Conservation (phyloP, 1,284 basidiomycete species). For the Trametes pubescens region DNA sequence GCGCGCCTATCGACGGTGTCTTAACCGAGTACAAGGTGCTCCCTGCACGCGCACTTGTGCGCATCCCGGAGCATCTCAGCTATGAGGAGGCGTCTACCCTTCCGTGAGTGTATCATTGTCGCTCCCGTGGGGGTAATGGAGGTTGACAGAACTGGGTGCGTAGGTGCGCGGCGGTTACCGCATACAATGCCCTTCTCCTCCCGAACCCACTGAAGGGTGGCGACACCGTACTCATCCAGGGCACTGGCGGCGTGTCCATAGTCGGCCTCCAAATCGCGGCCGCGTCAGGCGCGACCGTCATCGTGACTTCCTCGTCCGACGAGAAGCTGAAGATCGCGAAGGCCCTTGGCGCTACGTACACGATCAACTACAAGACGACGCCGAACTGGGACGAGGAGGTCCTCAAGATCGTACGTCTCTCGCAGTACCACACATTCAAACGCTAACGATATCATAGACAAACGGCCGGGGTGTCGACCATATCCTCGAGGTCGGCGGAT, state of each 20-base stretch:
- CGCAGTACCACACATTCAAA: not conserved
- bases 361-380: slow-evolving; percentile 50
- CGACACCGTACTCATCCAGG: slow-evolving; percentile 46
- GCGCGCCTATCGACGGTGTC: slow-evolving; percentile 59
- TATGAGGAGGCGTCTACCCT: slow-evolving; percentile 44
- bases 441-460: slow-evolving; percentile 26
- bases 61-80: slow-evolving; percentile 43
- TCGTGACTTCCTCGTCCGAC: slow-evolving; percentile 54
- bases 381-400: slow-evolving; percentile 54
- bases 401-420: slow-evolving; percentile 30
- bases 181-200: slow-evolving; percentile 48
- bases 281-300: slow-evolving; percentile 49
- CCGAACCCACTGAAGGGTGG: slow-evolving; percentile 39
- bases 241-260: slow-evolving; percentile 50
- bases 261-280: slow-evolving; percentile 50
- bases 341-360: slow-evolving; percentile 46
- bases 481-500: slow-evolving; percentile 53
- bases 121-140: not conserved
- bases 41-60: slow-evolving; percentile 34
- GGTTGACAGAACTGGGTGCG: no score
- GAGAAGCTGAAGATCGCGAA: slow-evolving; percentile 48
- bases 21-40: slow-evolving; percentile 56
- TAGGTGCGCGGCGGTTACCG: slow-evolving; percentile 46
- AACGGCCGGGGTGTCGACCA: slow-evolving; percentile 52
- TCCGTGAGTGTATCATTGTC: not conserved